Evolutionary conservation across 2,329 filamentous ascomycete species (phyloP).

Genomic region (Fusarium sp.): DNA sequence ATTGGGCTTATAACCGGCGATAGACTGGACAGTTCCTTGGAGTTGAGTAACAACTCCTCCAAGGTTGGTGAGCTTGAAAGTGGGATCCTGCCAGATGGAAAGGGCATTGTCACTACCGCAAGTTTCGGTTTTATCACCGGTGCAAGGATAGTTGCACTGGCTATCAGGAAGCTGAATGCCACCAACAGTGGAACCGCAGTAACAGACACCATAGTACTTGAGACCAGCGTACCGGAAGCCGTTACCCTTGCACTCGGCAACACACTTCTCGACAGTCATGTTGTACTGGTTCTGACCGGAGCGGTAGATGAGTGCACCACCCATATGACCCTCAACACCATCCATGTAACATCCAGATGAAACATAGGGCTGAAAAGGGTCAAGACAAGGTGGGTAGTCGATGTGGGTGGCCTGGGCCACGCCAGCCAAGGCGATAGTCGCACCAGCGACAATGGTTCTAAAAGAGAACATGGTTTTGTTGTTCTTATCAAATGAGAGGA

Average conservation of each 20-base stretch:
- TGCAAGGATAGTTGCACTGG: conserved; percentile 66
- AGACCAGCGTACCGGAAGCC: conserved; percentile 61
- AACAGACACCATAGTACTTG: conserved; percentile 61
- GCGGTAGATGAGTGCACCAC: conserved; percentile 53
- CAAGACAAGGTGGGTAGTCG: conserved; percentile 55
- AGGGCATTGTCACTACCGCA: conserved; percentile 59
- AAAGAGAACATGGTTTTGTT: conserved; percentile 32
- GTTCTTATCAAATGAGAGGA: conserved; percentile 22
- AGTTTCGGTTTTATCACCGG: conserved; percentile 52
- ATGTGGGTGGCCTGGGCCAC: conserved; percentile 52
- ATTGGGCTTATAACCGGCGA: conserved; percentile 63
- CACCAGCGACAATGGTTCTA: conserved; percentile 46
- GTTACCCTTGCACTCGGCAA: conserved; percentile 60
- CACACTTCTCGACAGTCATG: conserved; percentile 59
- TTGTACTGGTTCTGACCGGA: conserved; percentile 47
- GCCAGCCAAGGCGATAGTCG: conserved; percentile 50
- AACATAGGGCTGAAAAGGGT: conserved; percentile 56
- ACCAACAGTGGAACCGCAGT: conserved; percentile 60
- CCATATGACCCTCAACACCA: conserved; percentile 37
- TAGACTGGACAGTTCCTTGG: conserved; percentile 44
- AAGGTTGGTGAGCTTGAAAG: conserved; percentile 52
- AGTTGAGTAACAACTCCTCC: conserved; percentile 46
- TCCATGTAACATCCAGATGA: conserved; percentile 59
- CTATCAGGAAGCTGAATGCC: conserved; percentile 60
- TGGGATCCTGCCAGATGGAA: conserved; percentile 59